Conservation (phyloP, 768 basidiomycete species). For the Podaxis rugospora region DNA sequence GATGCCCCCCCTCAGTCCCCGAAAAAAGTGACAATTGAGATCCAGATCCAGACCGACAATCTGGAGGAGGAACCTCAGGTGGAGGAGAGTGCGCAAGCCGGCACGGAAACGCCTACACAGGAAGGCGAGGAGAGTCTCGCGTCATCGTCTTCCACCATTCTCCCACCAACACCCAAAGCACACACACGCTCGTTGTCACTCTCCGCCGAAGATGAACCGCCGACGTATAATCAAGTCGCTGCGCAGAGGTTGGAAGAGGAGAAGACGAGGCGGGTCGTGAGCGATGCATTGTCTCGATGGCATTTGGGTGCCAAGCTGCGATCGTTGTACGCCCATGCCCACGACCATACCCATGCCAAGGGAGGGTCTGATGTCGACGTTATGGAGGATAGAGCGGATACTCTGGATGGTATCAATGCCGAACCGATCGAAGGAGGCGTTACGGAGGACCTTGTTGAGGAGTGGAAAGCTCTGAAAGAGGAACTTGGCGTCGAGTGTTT, state of each 20-base stretch:
- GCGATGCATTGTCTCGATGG: slow-evolving; percentile 64
- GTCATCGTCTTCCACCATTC: slow-evolving; percentile 70
- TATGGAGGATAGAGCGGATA: neutral
- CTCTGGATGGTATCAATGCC: neutral
- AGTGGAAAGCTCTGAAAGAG: slow-evolving; percentile 76
- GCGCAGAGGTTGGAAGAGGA: slow-evolving; percentile 44
- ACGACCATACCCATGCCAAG: neutral
- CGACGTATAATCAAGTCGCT: slow-evolving; percentile 64
- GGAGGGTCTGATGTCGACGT: neutral
- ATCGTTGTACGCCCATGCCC: neutral
- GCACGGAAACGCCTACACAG: slow-evolving; percentile 46
- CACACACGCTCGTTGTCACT: slow-evolving; percentile 14
- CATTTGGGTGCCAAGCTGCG: slow-evolving; percentile 55
- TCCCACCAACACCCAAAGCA: slow-evolving; percentile 67
- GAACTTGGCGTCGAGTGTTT: slow-evolving; percentile 75
- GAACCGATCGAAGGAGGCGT: slow-evolving; percentile 42
- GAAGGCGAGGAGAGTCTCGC: slow-evolving; percentile 47
- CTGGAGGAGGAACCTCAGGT: slow-evolving; percentile 24
- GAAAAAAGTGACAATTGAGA: slow-evolving; percentile 38
- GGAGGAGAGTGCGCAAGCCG: slow-evolving; percentile 21
- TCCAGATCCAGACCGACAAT: slow-evolving; percentile 64
- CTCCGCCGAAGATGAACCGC: slow-evolving; percentile 41
- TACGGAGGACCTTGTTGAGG: slow-evolving; percentile 62
- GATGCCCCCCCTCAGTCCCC: slow-evolving; percentile 23
- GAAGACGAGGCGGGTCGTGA: slow-evolving; percentile 46